Base-by-base conservation (phyloP, 306 rosid species). In the Cucumis cinereus region DNA sequence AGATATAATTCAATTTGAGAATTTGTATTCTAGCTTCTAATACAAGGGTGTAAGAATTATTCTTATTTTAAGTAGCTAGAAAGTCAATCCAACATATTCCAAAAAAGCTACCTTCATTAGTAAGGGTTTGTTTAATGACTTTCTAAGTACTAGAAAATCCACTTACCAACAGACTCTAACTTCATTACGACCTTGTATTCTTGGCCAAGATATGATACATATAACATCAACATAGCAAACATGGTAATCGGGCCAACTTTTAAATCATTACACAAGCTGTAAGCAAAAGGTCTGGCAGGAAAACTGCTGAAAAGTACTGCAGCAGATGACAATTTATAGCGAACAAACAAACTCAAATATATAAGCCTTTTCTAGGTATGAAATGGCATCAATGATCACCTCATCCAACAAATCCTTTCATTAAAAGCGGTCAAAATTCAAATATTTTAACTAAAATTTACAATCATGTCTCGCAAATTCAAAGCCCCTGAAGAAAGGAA, bases 391-490 rank as follows among this genome's bases (percentile, higher is more conserved):
- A 67, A 24, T 22, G 41, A 28, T 24, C 40, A 40, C 57, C 41
- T 45, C 60, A 47, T 47, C 11, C 15, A 50, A 24, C 76, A 35
- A 30, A 72, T 13, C 23, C 75, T 70, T 45, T 24, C 75, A 73
- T 50, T 33, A 38, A 28, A 28, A 69, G 12, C 33, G n/a, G 56
- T 38, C 80, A 77, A 77, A 77, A 77, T 67, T 67, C 38, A 54
- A 64, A 38, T 22, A 38, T 77, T 77, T 59, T 20, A 23, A 40
- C 76, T 20, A 36, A 66, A 72, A 36, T 49, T 3, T 10, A 71
- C 36, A 54, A 28, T 33, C 77, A 30, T 3, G 47, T 36, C 58
- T 67, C 28, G 24, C 80, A 35, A 58, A 16, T 22, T 56, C 17
- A 78, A 15, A 45, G 52, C 38, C 72, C 53, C 63, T 14, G 45